A percentile compares a stretch with the other conserved stretches of the same genome.
These are phyloP conservation scores for Venturia pyrina DNA, from an alignment of 2,329 filamentous ascomycete species.

Conservation along the genomic window DNA sequence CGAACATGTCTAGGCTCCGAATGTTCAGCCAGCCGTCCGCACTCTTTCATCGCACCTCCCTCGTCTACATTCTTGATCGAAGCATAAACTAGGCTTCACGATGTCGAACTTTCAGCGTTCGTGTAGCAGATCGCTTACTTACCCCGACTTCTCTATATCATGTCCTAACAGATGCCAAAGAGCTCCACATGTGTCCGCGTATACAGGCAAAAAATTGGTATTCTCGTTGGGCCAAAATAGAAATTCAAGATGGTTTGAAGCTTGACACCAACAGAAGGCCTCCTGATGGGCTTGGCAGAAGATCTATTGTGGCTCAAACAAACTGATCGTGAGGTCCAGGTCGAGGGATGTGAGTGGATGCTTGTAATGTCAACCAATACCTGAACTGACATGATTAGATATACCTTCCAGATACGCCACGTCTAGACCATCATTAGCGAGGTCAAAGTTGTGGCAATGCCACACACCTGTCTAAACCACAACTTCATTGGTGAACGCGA, in stretches of 20 bases:
- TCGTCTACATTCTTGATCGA: constrained; percentile 19
- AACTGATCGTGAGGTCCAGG: too few species aligned
- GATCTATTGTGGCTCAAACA: too few species aligned
- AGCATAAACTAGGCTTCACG: constrained; percentile 22
- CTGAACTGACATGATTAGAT: too few species aligned
- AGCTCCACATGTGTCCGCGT: constrained; percentile 21
- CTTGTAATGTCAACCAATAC: too few species aligned
- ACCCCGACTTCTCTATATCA: constrained; percentile 19
- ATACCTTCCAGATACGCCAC: too few species aligned
- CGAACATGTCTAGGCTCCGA: constrained; percentile 19
- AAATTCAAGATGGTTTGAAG: constrained; percentile 6
- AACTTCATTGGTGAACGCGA: too few species aligned
- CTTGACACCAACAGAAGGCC: neutral
- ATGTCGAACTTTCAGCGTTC: constrained; percentile 22
- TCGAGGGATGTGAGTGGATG: too few species aligned
- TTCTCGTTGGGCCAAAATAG: neutral
- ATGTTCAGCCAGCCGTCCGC: constrained; percentile 23
- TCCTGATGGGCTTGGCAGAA: too few species aligned
- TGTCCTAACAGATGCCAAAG: constrained; percentile 20
- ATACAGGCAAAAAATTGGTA: neutral
- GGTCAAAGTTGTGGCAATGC: too few species aligned
- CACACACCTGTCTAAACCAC: too few species aligned
- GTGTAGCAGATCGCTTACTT: constrained; percentile 25
- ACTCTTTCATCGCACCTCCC: constrained; percentile 22
- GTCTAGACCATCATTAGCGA: too few species aligned